phyloP scores from a whole-genome alignment of 495 filamentous ascomycete species.

The Tuber brumale region DNA sequence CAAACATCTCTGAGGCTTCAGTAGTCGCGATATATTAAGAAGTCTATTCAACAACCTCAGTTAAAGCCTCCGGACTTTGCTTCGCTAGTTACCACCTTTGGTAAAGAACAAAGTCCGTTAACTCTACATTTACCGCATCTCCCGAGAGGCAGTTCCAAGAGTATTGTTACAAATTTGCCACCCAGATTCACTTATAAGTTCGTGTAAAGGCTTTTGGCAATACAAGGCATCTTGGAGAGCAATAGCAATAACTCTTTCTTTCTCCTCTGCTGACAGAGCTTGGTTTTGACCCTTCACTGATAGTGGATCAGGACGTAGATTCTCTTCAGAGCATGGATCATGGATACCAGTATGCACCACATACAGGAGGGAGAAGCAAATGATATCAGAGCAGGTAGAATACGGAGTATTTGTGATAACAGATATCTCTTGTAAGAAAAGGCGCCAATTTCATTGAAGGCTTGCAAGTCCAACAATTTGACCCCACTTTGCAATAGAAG shows the following conservation, averaged over 20 bases:
- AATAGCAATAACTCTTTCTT: neutral
- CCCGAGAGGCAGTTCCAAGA: too few relatives aligned
- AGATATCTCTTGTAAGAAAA: neutral
- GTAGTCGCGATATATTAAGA: too few relatives aligned
- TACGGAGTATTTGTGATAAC: neutral
- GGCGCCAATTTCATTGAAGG: neutral
- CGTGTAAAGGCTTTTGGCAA: neutral
- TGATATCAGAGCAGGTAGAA: constrained; percentile 3
- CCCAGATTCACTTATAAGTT: too few relatives aligned
- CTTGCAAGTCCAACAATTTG: neutral
- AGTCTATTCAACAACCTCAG: too few relatives aligned
- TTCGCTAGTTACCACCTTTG: too few relatives aligned
- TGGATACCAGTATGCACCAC: neutral
- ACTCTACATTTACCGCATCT: too few relatives aligned
- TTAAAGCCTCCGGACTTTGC: too few relatives aligned
- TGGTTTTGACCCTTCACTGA: neutral
- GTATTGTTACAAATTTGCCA: too few relatives aligned
- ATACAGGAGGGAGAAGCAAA: neutral
- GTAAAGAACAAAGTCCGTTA: too few relatives aligned
- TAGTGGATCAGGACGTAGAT: neutral
- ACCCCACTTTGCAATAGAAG: neutral
- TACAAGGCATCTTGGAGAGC: constrained; percentile 1
- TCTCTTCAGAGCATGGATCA: neutral
- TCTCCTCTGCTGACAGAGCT: neutral
- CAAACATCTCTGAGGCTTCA: too few relatives aligned